Evolutionary conservation across 2,329 filamentous ascomycete genomes (phyloP).

Genomic region (Phyllosticta citrichinensis): DNA sequence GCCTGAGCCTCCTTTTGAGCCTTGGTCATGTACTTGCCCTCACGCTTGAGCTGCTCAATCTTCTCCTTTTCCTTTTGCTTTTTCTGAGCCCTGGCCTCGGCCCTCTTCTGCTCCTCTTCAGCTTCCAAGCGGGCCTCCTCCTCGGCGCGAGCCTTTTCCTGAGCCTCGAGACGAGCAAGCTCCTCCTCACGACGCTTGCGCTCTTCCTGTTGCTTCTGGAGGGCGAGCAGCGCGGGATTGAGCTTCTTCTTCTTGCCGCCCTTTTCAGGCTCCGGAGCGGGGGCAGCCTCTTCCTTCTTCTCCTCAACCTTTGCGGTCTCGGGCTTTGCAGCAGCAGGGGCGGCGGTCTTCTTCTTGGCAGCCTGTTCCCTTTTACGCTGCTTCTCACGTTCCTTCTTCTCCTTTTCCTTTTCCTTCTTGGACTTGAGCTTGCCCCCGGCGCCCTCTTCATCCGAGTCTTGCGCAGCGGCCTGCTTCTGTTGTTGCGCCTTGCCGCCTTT

Average conservation of each 20-base stretch:
- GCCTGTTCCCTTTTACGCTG: constrained; percentile 91
- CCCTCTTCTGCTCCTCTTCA: constrained; percentile 59
- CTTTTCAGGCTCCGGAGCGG: constrained; percentile 24
- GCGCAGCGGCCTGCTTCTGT: constrained; percentile 22
- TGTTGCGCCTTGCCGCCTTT: constrained; percentile 40
- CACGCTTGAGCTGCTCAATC: constrained; percentile 78
- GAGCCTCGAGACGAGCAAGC: constrained; percentile 45
- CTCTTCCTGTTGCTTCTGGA: constrained; percentile 79
- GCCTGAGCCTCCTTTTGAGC: constrained; percentile 76
- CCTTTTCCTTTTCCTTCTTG: constrained; percentile 96
- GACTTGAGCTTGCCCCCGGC: constrained; percentile 57
- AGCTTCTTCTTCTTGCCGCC: constrained; percentile 80
- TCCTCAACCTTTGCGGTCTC: constrained; percentile 35
- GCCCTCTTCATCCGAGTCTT: constrained; percentile 31
- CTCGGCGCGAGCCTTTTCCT: constrained; percentile 55
- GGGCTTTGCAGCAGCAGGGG: constrained; percentile 39
- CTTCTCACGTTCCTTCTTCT: constrained; percentile 98
- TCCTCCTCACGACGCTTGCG: constrained; percentile 58
- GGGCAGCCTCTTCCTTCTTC: constrained; percentile 26
- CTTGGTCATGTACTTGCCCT: constrained; percentile 78
- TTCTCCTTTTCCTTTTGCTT: constrained; percentile 82
- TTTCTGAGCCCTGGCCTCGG: constrained; percentile 65
- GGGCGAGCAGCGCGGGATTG: constrained; percentile 57
- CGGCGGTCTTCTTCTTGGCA: constrained; percentile 48
- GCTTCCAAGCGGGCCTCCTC: constrained; percentile 54